These are phyloP conservation scores for Phellopilus nigrolimitatus DNA, from an alignment of 1,284 basidiomycete genomes.

Conservation along the genomic window DNA sequence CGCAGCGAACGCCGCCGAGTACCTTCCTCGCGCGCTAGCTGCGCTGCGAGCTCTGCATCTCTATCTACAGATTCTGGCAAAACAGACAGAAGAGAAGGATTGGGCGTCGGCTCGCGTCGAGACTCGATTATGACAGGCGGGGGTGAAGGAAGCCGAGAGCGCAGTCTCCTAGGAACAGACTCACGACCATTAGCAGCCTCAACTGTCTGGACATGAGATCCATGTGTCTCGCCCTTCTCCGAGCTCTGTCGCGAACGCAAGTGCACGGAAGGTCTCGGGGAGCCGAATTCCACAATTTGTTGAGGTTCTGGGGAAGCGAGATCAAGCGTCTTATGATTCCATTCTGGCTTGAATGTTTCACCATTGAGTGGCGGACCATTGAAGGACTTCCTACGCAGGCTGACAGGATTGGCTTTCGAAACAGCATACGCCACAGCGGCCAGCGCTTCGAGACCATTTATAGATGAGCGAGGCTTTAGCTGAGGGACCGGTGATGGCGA, in stretches of 20 bases:
- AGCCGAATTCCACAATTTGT: not conserved
- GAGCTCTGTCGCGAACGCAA: not conserved
- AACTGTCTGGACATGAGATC: not conserved
- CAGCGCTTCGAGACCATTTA: conserved; percentile 9
- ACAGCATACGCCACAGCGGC: conserved; percentile 13
- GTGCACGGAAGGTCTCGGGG: not conserved
- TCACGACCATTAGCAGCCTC: not conserved
- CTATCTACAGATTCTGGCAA: conserved; percentile 14
- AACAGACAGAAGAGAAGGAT: not conserved
- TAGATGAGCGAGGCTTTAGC: not conserved
- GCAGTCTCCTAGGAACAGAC: not conserved
- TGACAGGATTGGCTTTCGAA: conserved; percentile 15
- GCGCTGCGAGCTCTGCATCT: conserved; percentile 18
- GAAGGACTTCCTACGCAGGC: not conserved
- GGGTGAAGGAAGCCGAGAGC: not conserved
- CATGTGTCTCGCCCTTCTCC: not conserved
- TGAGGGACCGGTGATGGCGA: conserved; percentile 8
- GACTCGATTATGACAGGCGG: not conserved
- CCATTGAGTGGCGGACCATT: not conserved
- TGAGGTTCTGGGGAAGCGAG: not conserved
- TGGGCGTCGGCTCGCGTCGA: not conserved
- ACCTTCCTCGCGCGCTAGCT: conserved; percentile 15
- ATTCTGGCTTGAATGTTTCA: not conserved
- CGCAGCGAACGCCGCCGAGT: conserved; percentile 11
- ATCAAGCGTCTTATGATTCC: not conserved